phyloP scores from a whole-genome alignment of 768 basidiomycete species.

The Russula sp. region DNA sequence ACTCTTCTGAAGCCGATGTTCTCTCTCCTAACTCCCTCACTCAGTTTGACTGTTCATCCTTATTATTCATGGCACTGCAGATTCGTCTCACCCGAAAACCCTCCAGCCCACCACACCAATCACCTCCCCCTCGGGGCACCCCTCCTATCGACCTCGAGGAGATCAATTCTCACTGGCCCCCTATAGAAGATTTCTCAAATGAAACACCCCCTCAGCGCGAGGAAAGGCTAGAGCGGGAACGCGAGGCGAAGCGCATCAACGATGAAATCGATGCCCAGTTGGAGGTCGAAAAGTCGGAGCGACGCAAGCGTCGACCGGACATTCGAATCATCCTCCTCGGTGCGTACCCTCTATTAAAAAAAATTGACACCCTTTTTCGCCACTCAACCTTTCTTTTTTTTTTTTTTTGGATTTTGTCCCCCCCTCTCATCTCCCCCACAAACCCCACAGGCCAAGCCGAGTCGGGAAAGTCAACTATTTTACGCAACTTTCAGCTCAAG shows the following conservation, averaged over 20 bases:
- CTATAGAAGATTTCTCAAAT: constrained; percentile 29
- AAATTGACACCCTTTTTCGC: too few relatives aligned
- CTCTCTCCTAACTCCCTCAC: background rate
- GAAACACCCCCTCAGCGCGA: constrained; percentile 41
- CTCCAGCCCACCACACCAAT: background rate
- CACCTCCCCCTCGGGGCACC: background rate
- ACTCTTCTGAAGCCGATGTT: background rate
- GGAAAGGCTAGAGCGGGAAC: constrained; percentile 39
- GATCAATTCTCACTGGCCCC: constrained; percentile 29
- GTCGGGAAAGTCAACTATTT: constrained; percentile 60
- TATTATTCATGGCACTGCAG: background rate
- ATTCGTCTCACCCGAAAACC: background rate
- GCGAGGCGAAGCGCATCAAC: constrained; percentile 45
- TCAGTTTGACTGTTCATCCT: background rate
- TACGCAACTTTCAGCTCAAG: constrained; percentile 61
- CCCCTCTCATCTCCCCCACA: background rate
- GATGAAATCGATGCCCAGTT: constrained; percentile 52
- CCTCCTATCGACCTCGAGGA: constrained; percentile 18
- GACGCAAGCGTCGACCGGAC: constrained; percentile 35
- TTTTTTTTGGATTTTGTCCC: too few relatives aligned
- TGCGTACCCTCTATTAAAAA: constrained; percentile 28
- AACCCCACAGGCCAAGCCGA: constrained; percentile 52
- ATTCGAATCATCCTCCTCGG: constrained; percentile 55
- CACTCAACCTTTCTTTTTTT: background rate
- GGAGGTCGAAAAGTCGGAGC: constrained; percentile 40